Percentiles rank a stretch among this genome's conserved stretches.
phyloP scores from a whole-genome alignment of 2,329 filamentous ascomycete genomes.

The Alternaria postmessia region DNA sequence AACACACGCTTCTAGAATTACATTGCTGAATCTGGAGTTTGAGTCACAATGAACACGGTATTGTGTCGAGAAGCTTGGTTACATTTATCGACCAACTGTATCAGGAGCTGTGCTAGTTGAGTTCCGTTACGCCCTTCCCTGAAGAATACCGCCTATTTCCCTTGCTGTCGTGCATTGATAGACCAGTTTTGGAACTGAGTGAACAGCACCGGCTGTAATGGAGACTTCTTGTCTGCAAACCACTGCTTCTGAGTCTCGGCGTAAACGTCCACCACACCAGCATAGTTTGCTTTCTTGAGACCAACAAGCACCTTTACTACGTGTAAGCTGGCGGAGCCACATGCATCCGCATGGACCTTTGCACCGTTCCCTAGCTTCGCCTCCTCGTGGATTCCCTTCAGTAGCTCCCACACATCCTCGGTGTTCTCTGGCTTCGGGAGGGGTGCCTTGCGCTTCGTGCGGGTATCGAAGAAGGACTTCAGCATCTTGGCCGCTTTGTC shows the following conservation, averaged over 20 bases:
- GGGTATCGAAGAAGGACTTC: constrained; percentile 73
- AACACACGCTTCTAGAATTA: not conserved
- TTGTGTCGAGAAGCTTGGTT: not conserved
- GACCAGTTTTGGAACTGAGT: constrained; percentile 59
- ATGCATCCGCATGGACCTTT: constrained; percentile 76
- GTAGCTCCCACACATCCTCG: constrained; percentile 62
- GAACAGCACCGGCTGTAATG: constrained; percentile 55
- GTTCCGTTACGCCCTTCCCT: not conserved
- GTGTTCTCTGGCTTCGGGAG: constrained; percentile 55
- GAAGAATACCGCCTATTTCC: constrained; percentile 25
- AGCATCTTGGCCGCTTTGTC: constrained; percentile 78
- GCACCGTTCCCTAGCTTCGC: constrained; percentile 69
- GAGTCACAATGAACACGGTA: not conserved
- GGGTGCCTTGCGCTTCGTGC: constrained; percentile 56
- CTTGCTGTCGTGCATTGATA: constrained; percentile 34
- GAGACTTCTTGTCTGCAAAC: constrained; percentile 52
- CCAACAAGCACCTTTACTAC: constrained; percentile 69
- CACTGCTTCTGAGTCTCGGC: constrained; percentile 54
- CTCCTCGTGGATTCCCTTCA: constrained; percentile 74
- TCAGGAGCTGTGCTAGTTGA: not conserved
- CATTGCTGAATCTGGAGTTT: not conserved
- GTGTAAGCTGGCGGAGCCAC: constrained; percentile 75
- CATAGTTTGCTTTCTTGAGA: constrained; percentile 52
- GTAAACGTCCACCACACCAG: constrained; percentile 53
- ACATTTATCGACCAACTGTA: not conserved